These are phyloP conservation scores for Oryza australiensis DNA, from an alignment of 176 grass and related monocot species.

Conservation along the genomic window DNA sequence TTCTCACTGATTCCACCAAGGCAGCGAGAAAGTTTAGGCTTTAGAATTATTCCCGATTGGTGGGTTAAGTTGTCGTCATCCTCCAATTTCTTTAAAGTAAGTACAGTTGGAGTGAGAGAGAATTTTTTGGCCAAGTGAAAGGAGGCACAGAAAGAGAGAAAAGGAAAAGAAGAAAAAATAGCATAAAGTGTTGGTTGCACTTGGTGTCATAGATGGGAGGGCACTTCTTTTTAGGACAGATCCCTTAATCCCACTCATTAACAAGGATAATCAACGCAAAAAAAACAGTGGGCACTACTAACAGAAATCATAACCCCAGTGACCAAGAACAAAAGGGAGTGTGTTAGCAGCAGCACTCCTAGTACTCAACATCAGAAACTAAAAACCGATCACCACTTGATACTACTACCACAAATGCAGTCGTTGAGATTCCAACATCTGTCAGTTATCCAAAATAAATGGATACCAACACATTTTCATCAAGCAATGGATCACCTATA, in stretches of 20 bases:
- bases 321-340: not conserved
- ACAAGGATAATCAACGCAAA: slow-evolving; percentile 8
- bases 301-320: slow-evolving; percentile 21
- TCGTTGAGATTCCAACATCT: slow-evolving; percentile 31
- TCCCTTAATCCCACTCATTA: slow-evolving; percentile 29
- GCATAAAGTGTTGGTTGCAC: not conserved
- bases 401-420: not conserved
- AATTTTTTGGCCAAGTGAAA: slow-evolving; percentile 16
- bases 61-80: slow-evolving; percentile 47
- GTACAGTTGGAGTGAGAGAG: not conserved
- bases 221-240: slow-evolving; percentile 48
- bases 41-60: slow-evolving; percentile 36
- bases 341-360: not conserved
- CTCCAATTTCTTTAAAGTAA: slow-evolving; percentile 37
- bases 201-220: slow-evolving; percentile 28
- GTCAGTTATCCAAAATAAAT: slow-evolving; percentile 2
- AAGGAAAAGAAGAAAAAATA: not conserved
- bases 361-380: not conserved
- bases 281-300: slow-evolving; percentile 1
- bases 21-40: slow-evolving; percentile 30
- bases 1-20: not conserved
- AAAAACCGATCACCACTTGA: slow-evolving; percentile 10
- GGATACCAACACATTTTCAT: not conserved
- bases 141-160: not conserved
- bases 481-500: not conserved